Conservation (phyloP, 495 filamentous ascomycete genomes). For the Penicillium pancosmium region DNA sequence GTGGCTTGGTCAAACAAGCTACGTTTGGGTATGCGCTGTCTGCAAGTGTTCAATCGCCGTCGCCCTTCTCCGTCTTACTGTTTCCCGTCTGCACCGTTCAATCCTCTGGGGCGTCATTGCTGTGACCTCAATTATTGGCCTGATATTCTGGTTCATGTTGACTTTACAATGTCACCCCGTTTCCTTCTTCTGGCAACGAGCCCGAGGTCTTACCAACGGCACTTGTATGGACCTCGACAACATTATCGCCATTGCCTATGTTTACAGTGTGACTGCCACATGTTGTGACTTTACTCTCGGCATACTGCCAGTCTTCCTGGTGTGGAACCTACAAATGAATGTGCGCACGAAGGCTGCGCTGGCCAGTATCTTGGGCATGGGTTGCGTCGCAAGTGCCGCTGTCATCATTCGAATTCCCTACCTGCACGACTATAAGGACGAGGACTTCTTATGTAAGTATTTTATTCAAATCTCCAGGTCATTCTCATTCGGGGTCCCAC, state of each 20-base stretch:
- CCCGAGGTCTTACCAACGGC: slow-evolving; percentile 22
- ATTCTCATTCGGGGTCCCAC: background rate
- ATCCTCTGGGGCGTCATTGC: slow-evolving; percentile 37
- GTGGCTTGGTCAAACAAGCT: slow-evolving; percentile 40
- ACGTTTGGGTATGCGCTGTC: slow-evolving; percentile 31
- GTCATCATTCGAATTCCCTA: slow-evolving; percentile 43
- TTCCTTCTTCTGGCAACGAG: slow-evolving; percentile 41
- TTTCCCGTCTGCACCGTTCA: slow-evolving; percentile 20
- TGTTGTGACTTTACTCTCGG: slow-evolving; percentile 45
- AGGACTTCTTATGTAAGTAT: slow-evolving; percentile 22
- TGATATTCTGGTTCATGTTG: slow-evolving; percentile 44
- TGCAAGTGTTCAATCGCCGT: slow-evolving; percentile 40
- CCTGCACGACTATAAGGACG: slow-evolving; percentile 21
- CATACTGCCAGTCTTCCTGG: slow-evolving; percentile 38
- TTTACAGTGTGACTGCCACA: slow-evolving; percentile 46
- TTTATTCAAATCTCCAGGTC: background rate
- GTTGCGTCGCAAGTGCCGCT: slow-evolving; percentile 43
- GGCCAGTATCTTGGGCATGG: slow-evolving; percentile 43
- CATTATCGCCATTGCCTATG: slow-evolving; percentile 40
- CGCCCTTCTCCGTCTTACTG: slow-evolving; percentile 40
- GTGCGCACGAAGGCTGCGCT: slow-evolving; percentile 38
- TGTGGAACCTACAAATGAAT: slow-evolving; percentile 45
- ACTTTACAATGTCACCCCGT: slow-evolving; percentile 48
- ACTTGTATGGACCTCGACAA: slow-evolving; percentile 35
- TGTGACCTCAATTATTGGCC: slow-evolving; percentile 30